Evolutionary conservation across 2,329 filamentous ascomycete genomes (phyloP), one percentile per base, ranked within the genome.

Genomic region (Didymella glomerata): DNA sequence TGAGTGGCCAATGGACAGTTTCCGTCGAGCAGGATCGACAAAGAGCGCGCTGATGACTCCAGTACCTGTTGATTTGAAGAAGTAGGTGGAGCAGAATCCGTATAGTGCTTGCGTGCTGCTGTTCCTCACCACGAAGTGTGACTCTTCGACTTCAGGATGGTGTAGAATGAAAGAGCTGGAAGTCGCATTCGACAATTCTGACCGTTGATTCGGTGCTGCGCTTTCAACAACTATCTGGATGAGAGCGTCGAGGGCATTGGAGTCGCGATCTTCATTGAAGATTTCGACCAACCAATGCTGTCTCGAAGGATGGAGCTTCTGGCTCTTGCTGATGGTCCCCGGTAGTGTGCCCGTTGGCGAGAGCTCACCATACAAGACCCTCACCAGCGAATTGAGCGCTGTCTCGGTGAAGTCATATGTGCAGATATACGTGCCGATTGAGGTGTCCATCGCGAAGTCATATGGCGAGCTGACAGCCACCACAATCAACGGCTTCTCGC

Each of bases 361-460:
- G 25, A 88, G 76, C 61, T 96, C 91, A 10, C 93, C 93, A 68
- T 94, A 94, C 0, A 97, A 80, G 0, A 92, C 90, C 58, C 92
- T 88, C 18, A 96, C 92, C 4, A 97, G 81, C 1, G 93, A 91
- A 61, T 90, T 88, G 80, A 97, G 86, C 18, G 94, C 93, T 8
- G 91, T 94, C 69, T 97, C 94, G 0, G 94, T 97, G 71, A 97
- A 97, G 78, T 97, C 93, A 76, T 96, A 97, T 0, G 93, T 97
- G 80, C 94, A 97, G 40, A 98, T 85, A 70, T 97, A 97, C 1
- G 93, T 97, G 6, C 91, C 91, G 40, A 98, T 94, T 0, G 88
- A 88, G 64, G 90, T 90, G 71, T 98, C 94, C 85, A 94, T 93
- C 44, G 92, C 93, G 75, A 98, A 98, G 76, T 98, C 94, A 76